phyloP scores from a whole-genome alignment of 208 protist genomes.

The Trypanosoma avium region DNA sequence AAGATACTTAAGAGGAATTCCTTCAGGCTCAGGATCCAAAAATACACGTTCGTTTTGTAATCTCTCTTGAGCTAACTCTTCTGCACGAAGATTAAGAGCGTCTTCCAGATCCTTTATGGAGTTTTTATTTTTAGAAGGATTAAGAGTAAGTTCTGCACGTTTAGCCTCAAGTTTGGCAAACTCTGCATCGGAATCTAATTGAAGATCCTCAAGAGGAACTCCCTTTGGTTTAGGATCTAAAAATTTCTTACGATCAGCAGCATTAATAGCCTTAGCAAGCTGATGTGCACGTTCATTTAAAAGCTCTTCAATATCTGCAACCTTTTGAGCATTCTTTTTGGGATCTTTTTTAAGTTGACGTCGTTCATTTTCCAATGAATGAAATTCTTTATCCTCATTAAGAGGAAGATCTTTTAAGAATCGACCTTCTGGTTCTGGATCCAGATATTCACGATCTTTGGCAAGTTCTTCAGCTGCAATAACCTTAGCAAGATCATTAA shows the following conservation, averaged over 20 bases:
- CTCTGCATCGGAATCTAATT: slow-evolving; percentile 54
- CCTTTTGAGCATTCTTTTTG: slow-evolving; percentile 40
- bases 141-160: slow-evolving; percentile 64
- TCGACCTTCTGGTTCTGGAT: slow-evolving; percentile 59
- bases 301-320: slow-evolving; percentile 58
- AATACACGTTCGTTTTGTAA: slow-evolving; percentile 53
- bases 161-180: slow-evolving; percentile 57
- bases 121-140: slow-evolving; percentile 54
- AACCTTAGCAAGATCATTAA: slow-evolving; percentile 47
- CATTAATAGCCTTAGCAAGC: slow-evolving; percentile 68
- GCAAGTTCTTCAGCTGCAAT: slow-evolving; percentile 46
- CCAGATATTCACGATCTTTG: slow-evolving; percentile 68
- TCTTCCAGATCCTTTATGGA: slow-evolving; percentile 57
- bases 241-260: slow-evolving; percentile 55
- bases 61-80: slow-evolving; percentile 52
- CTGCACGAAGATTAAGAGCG: slow-evolving; percentile 55
- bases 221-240: slow-evolving; percentile 51
- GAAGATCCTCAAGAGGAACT: slow-evolving; percentile 53
- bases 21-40: slow-evolving; percentile 63
- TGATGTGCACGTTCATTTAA: slow-evolving; percentile 77
- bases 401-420: slow-evolving; percentile 53
- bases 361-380: slow-evolving; percentile 57
- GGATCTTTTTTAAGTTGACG: slow-evolving; percentile 41
- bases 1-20: slow-evolving; percentile 54
- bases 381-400: slow-evolving; percentile 65